Conservation (phyloP, 208 protist species). For the Trypanosoma melophagium region DNA sequence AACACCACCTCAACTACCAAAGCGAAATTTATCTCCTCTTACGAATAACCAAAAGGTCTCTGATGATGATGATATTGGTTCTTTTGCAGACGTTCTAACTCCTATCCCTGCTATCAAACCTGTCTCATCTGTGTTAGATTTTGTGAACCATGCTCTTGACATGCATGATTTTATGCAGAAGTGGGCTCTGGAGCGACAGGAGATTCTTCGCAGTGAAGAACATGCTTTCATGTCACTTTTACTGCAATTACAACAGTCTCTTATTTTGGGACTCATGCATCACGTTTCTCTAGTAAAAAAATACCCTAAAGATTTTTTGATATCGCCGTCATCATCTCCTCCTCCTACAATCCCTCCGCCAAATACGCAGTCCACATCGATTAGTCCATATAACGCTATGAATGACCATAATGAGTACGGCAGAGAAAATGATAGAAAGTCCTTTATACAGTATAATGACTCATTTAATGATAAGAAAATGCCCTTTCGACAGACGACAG, state of each 20-base stretch:
- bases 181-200: conserved; percentile 5
- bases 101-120: no score
- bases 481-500: no score
- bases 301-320: background rate
- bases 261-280: background rate
- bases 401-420: background rate
- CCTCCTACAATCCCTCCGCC: conserved; percentile 12
- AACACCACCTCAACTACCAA: background rate
- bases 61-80: no score
- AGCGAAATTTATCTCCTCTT: background rate
- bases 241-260: background rate
- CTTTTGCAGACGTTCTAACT: no score
- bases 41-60: no score
- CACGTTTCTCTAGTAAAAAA: background rate
- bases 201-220: background rate
- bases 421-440: background rate
- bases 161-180: background rate
- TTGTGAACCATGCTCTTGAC: background rate
- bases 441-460: background rate
- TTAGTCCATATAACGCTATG: no score
- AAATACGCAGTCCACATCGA: conserved; percentile 4
- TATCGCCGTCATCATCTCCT: conserved; percentile 1
- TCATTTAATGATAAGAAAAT: no score
- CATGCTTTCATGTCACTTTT: background rate
- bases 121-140: background rate